Evolutionary conservation across 352 stramenopile genomes (phyloP).

Genomic region (Phytophthora brassicae): DNA sequence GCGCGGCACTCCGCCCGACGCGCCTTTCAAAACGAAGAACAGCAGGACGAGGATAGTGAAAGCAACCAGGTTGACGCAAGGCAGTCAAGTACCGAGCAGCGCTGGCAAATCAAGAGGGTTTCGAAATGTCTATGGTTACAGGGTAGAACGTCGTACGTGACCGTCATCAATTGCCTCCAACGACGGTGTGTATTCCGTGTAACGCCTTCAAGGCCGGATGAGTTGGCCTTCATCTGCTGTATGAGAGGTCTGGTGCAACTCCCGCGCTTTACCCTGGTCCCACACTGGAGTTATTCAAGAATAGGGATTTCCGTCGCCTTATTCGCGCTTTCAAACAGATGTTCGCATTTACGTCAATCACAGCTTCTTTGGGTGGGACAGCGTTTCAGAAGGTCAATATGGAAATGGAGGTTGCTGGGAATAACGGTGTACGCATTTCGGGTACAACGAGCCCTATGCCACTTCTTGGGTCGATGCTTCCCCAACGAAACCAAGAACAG

Average conservation of each 20-base stretch:
- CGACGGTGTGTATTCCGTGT: neutral
- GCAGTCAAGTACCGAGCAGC: neutral
- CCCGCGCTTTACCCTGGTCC: too few relatives aligned
- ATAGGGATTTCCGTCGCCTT: neutral
- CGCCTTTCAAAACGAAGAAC: neutral
- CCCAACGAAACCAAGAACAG: neutral
- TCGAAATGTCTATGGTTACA: neutral
- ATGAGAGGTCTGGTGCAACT: neutral
- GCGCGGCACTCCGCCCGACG: neutral
- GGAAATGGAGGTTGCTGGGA: too few relatives aligned
- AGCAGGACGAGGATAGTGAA: neutral
- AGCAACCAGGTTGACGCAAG: neutral
- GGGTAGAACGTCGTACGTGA: neutral
- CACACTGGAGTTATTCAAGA: neutral
- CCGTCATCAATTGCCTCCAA: neutral
- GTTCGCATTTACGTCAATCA: too few relatives aligned
- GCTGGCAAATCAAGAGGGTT: neutral
- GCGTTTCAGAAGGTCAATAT: too few relatives aligned
- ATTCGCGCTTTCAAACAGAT: neutral
- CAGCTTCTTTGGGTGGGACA: too few relatives aligned
- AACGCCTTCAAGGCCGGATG: neutral
- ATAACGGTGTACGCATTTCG: neutral
- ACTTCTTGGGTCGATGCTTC: neutral
- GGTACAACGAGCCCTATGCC: neutral
- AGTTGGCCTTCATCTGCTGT: neutral